These are phyloP conservation scores for Phytophthora rubi DNA, from an alignment of 352 stramenopile genomes.

Conservation along the genomic window DNA sequence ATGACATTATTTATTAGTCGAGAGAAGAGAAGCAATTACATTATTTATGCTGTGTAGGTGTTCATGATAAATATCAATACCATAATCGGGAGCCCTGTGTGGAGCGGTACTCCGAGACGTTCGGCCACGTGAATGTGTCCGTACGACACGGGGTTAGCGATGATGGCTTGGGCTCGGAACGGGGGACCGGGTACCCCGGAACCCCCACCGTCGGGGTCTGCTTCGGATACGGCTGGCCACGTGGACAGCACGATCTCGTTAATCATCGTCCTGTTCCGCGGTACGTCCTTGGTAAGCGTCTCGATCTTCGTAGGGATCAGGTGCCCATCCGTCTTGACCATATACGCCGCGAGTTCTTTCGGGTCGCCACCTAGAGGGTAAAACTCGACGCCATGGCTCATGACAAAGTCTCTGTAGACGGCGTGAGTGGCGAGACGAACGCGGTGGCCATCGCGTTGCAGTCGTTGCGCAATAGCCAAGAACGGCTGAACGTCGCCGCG, in stretches of 20 bases:
- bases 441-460: conserved; percentile 85
- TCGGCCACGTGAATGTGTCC: conserved; percentile 94
- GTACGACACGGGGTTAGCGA: conserved; percentile 92
- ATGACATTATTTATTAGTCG: no score
- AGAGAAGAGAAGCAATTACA: no score
- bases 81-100: no score
- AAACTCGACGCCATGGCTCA: conserved; percentile 66
- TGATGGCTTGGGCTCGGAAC: conserved; percentile 91
- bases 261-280: conserved; percentile 87
- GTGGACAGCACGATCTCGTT: conserved; percentile 87
- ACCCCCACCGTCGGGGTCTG: conserved; percentile 73
- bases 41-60: no score
- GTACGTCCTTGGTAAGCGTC: conserved; percentile 61
- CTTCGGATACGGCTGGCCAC: conserved; percentile 82
- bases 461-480: conserved; percentile 73
- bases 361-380: conserved; percentile 70
- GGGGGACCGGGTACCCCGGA: conserved; percentile 42
- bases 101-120: conserved; percentile 88
- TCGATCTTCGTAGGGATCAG: conserved; percentile 68
- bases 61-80: no score
- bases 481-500: conserved; percentile 83
- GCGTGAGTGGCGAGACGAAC: conserved; percentile 91
- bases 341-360: conserved; percentile 84
- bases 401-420: conserved; percentile 82
- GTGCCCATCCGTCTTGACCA: conserved; percentile 84